Evolutionary conservation across 2,329 filamentous ascomycete genomes (phyloP).

Genomic region (Colletotrichum tropicale): DNA sequence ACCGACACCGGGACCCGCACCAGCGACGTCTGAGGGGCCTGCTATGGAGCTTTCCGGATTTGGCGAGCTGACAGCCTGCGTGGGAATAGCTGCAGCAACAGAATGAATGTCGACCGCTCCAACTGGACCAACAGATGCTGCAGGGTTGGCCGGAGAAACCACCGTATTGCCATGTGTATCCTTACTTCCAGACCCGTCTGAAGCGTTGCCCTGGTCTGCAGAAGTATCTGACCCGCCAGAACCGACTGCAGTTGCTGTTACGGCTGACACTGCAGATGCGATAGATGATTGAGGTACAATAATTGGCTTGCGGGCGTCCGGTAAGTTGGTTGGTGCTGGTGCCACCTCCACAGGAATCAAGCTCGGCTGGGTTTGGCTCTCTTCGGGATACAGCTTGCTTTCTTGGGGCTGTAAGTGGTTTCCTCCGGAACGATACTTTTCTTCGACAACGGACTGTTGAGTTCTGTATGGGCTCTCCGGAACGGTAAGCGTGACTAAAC

Average conservation of each 20-base stretch:
- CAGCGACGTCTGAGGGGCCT: neutral
- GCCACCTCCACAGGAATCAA: neutral
- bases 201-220: neutral
- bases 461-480: neutral
- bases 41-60: neutral
- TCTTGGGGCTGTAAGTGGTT: neutral
- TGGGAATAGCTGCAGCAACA: neutral
- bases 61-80: rapidly evolving
- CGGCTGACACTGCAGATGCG: neutral
- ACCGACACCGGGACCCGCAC: neutral
- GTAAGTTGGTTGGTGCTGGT: rapidly evolving
- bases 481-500: neutral
- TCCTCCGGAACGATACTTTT: neutral
- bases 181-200: neutral
- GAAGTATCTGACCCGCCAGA: rapidly evolving
- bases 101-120: neutral
- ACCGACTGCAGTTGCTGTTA: rapidly evolving
- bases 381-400: neutral
- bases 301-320: neutral
- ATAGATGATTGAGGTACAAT: rapidly evolving
- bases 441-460: neutral
- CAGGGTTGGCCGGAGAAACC: neutral
- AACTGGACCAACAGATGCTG: neutral
- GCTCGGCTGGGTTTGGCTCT: neutral
- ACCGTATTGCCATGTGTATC: neutral